phyloP scores from a whole-genome alignment of 495 filamentous ascomycete species.

The Hypoxylon lenormandii region DNA sequence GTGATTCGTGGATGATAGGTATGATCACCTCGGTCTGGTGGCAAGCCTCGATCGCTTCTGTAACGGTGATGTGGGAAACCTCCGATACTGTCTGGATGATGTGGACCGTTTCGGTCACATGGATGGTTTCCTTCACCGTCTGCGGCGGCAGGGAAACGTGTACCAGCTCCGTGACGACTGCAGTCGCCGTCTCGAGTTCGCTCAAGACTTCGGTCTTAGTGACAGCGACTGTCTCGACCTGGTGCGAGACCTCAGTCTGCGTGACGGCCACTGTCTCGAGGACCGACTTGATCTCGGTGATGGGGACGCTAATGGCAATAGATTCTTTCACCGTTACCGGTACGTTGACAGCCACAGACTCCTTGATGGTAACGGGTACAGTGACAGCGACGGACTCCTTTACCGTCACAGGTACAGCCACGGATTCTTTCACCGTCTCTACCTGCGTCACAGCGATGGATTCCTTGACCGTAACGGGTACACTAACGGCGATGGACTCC shows the following conservation, averaged over 20 bases:
- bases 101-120: too few species aligned
- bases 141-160: conserved; percentile 29
- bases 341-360: neutral
- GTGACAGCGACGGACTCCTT: conserved; percentile 10
- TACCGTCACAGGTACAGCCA: conserved; percentile 17
- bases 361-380: conserved; percentile 3
- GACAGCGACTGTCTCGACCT: conserved; percentile 21
- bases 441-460: neutral
- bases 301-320: too few species aligned
- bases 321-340: too few species aligned
- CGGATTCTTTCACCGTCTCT: neutral
- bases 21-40: conserved; percentile 23
- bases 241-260: conserved; percentile 25
- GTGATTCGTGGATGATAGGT: conserved; percentile 16
- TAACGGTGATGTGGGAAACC: neutral
- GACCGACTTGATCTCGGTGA: too few species aligned
- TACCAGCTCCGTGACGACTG: conserved; percentile 22
- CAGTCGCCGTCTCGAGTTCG: conserved; percentile 24
- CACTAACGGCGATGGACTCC: conserved; percentile 1
- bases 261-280: conserved; percentile 10
- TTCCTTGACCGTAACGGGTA: neutral
- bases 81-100: too few species aligned
- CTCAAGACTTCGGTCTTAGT: conserved; percentile 36
- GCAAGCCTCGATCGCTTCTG: conserved; percentile 15
- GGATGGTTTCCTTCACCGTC: conserved; percentile 6